Evolutionary conservation across 768 basidiomycete genomes (phyloP).

Genomic region (Inosperma sp.): DNA sequence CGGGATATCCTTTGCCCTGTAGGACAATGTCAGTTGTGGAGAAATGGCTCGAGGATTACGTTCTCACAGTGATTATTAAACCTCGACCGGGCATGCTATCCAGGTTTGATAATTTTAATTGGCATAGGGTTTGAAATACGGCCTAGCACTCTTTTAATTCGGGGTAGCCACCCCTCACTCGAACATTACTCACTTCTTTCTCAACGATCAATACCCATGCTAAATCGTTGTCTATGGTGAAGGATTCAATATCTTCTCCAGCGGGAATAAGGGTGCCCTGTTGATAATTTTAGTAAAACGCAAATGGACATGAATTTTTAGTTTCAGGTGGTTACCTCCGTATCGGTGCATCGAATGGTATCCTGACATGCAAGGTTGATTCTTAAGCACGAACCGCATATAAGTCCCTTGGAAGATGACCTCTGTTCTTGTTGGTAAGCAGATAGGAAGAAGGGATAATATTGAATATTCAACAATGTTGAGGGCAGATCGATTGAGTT

Average conservation of each 20-base stretch:
- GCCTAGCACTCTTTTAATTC: constrained; percentile 51
- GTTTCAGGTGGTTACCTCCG: constrained; percentile 54
- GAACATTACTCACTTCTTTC: constrained; percentile 66
- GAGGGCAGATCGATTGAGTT: constrained; percentile 66
- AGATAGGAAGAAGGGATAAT: background rate
- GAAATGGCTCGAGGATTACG: background rate
- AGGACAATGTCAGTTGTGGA: background rate
- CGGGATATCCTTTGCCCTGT: constrained; percentile 97
- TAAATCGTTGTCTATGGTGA: constrained; percentile 51
- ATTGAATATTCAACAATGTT: constrained; percentile 55
- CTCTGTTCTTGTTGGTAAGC: constrained; percentile 45
- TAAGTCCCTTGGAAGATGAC: constrained; percentile 84
- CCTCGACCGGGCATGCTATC: constrained; percentile 55
- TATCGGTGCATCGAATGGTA: constrained; percentile 44
- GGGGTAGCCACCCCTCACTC: background rate
- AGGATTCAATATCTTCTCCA: constrained; percentile 61
- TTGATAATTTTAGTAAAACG: background rate
- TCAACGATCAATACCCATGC: constrained; percentile 86
- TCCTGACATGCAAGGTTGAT: constrained; percentile 59
- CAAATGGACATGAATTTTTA: background rate
- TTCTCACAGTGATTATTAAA: constrained; percentile 68
- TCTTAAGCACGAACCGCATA: constrained; percentile 61
- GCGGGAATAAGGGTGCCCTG: constrained; percentile 77
- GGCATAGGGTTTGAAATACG: constrained; percentile 85
- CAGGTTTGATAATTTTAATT: constrained; percentile 47